Base-by-base conservation (phyloP, 495 filamentous ascomycete species). In the Aspergillus panamensis region DNA sequence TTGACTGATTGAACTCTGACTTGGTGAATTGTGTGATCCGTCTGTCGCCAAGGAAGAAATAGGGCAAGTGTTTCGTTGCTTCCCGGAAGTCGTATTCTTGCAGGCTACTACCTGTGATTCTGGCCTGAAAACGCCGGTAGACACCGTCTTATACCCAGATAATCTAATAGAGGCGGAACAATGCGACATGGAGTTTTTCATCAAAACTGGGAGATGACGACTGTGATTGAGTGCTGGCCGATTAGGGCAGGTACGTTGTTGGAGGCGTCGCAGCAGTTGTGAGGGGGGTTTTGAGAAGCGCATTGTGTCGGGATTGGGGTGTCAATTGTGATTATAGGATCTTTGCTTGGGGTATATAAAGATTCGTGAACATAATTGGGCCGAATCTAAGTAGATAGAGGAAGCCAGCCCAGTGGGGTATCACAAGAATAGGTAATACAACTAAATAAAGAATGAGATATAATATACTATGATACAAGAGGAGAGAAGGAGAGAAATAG, bases 1-100 rank as follows among this genome's bases (percentile, higher is more conserved):
- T 51, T 69, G 69, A 14, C 64, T 63, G 10, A 57, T 58, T 21
- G 65, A 66, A 19, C 58, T 59, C 43, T 44, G 44, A 29, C 35
- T 19, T 19, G 31, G 51, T 25, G 51, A 17, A 13, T 54, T 32
- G 6, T 54, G 57, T 30, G 19, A 6, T 33, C 32, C 29, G 16
- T 30, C 29, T 25, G 39, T 20, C 21, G 39, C 10, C 10, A n/a
- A 52, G 40, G 19, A 9, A 6, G 51, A 51, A 1, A 42, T 8
- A 30, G 35, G 16, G 6, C 39, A 16, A 39, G 32, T 44, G 25
- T 48, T 52, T 21, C 32, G 17, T 52, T 32, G 42, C 8, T 25
- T 44, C 3, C 14, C 14, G 17, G 19, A 37, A 21, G 44, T n/a
- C 31, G 10, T 53, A 32, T 14, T 2, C 13, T 20, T 19, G 14